Conservation (phyloP, 768 basidiomycete genomes). For the Saitozyma sp. region DNA sequence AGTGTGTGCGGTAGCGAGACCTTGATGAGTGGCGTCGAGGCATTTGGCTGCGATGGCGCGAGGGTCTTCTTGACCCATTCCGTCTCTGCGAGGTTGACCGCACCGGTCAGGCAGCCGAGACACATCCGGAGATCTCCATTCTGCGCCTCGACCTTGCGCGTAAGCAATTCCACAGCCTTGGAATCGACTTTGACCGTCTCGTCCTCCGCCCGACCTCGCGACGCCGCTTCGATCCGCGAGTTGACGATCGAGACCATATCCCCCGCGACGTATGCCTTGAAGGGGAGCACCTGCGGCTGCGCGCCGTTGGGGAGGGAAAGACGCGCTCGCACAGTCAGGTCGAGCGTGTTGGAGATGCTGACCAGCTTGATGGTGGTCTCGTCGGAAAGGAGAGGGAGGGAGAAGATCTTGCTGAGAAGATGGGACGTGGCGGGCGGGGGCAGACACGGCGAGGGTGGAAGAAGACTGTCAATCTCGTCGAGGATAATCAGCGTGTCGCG, state of each 20-base stretch:
- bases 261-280: constrained; percentile 48
- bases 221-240: constrained; percentile 36
- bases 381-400: constrained; percentile 34
- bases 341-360: constrained; percentile 54
- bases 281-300: constrained; percentile 46
- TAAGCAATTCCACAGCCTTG: constrained; percentile 51
- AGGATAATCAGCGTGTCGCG: constrained; percentile 47
- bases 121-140: constrained; percentile 53
- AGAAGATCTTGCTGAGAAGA: constrained; percentile 49
- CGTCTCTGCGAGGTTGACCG: constrained; percentile 47
- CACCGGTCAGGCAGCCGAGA: constrained; percentile 45
- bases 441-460: constrained; percentile 39
- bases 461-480: constrained; percentile 52
- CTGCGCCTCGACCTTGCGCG: constrained; percentile 51
- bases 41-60: constrained; percentile 7
- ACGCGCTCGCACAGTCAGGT: constrained; percentile 50
- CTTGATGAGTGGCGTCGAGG: constrained; percentile 28
- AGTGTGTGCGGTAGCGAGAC: constrained; percentile 48
- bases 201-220: constrained; percentile 4
- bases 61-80: constrained; percentile 47
- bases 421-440: constrained; percentile 43
- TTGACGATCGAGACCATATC: constrained; percentile 51
- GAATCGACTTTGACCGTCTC: constrained; percentile 42
- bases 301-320: constrained; percentile 41
- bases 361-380: constrained; percentile 44